Evolutionary conservation across 2,329 filamentous ascomycete genomes (phyloP), one percentile per base, ranked within the genome.

Genomic region (Neonectria ditissima): DNA sequence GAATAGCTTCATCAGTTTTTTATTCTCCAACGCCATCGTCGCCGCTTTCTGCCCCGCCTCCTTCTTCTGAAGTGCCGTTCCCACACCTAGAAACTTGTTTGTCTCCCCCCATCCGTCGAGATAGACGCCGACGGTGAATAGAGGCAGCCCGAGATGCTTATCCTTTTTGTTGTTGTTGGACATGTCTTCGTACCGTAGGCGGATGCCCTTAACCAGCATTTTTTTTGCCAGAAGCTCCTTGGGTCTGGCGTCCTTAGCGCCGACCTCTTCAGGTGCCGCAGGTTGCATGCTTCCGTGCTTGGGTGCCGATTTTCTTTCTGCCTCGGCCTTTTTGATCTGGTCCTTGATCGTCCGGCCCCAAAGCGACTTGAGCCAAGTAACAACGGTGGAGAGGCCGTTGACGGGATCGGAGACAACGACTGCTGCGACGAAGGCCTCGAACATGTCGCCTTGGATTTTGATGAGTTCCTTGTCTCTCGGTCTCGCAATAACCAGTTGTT

Each of bases 361-460:
- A 1, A 97, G 81, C 8, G 84, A 80, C 54, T 87, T 90, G 48
- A 97, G 80, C 93, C 94, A 98, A 14, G 83, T 76, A 55, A 90
- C 84, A 2, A 86, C 89, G 2, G 82, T 83, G 8, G 77, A 66
- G 50, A 91, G 85, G 1, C 94, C 94, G 50, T 87, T 76, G 3
- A 80, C 78, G 0, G 88, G 83, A 70, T 93, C 87, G 1, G 90
- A 89, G 2, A 93, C 80, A 34, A 97, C 86, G 6, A 94, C 80
- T 3, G 91, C 94, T 9, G 92, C 94, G 16, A 97, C 87, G 71
- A 97, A 97, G 0, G 95, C 92, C 77, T 98, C 95, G 72, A 97
- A 97, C 18, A 97, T 85, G 75, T 98, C 95, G 9, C 91, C 94
- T 59, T 92, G 84, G 10, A 93, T 88, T 77, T 97, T 97, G 14